A percentile compares a stretch with the other conserved stretches of the same genome.
These are phyloP conservation scores for Colletotrichum cordylinicola DNA, from an alignment of 2,329 filamentous ascomycete species.

Conservation along the genomic window DNA sequence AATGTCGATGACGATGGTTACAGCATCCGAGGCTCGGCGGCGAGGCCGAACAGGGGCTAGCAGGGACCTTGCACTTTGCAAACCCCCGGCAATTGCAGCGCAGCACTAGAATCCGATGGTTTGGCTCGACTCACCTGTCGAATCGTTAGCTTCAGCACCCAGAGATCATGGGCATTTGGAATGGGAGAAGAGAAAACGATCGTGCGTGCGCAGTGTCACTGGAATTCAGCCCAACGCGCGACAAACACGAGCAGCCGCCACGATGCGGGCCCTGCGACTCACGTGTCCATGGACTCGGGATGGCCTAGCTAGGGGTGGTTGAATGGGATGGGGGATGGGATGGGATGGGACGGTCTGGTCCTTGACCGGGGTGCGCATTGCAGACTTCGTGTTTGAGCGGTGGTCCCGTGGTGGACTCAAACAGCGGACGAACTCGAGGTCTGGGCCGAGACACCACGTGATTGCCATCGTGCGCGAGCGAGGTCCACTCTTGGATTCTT, in stretches of 20 bases:
- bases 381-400: background rate
- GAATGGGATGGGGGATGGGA: background rate
- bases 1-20: background rate
- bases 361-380: background rate
- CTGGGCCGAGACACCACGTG: slow-evolving; percentile 7
- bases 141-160: background rate
- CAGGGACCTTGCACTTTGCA: background rate
- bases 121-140: background rate
- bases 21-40: slow-evolving; percentile 8
- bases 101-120: slow-evolving; percentile 13
- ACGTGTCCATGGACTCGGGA: background rate
- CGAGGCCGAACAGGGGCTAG: background rate
- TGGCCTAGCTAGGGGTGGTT: background rate
- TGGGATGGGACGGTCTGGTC: background rate
- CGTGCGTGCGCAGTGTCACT: background rate
- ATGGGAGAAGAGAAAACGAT: background rate
- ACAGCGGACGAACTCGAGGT: background rate
- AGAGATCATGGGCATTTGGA: slow-evolving; percentile 1
- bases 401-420: background rate
- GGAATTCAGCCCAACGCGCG: background rate
- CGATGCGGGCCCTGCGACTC: background rate
- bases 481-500: background rate
- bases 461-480: background rate
- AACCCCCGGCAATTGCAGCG: background rate
- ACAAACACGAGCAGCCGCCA: background rate